Percentiles rank a stretch among this genome's conserved stretches.
These are phyloP conservation scores for Scheffersomyces lignosus DNA, from an alignment of 805 yeast species.

Conservation along the genomic window DNA sequence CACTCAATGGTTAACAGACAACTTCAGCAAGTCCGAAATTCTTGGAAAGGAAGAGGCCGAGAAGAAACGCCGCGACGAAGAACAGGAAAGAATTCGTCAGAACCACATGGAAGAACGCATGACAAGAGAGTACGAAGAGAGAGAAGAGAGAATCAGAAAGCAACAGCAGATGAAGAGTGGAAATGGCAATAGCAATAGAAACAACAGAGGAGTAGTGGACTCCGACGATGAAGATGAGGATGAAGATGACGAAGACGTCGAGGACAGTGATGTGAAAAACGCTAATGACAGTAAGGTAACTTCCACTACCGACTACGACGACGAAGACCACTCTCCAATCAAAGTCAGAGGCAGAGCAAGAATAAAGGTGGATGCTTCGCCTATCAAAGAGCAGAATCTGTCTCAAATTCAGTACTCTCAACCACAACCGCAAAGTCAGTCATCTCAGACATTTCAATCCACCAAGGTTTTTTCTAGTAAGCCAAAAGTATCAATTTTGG, in stretches of 20 bases:
- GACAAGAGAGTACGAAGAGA: slow-evolving; percentile 15
- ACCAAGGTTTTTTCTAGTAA: slow-evolving; percentile 42
- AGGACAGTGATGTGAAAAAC: slow-evolving; percentile 2
- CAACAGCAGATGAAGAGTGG: slow-evolving; percentile 1
- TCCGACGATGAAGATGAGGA: not conserved
- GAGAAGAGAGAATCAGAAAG: slow-evolving; percentile 9
- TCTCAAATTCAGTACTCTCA: slow-evolving; percentile 1
- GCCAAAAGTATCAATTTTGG: slow-evolving; percentile 43
- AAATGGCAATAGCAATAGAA: not conserved
- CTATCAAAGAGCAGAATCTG: slow-evolving; percentile 7
- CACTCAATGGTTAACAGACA: slow-evolving; percentile 39
- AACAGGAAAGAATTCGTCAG: slow-evolving; percentile 11
- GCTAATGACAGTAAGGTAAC: too few relatives aligned
- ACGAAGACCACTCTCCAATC: slow-evolving; percentile 39
- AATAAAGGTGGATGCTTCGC: slow-evolving; percentile 21
- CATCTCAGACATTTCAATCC: slow-evolving; percentile 9
- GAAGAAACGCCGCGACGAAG: slow-evolving; percentile 11
- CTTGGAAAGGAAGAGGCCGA: slow-evolving; percentile 18
- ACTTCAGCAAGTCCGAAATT: slow-evolving; percentile 26
- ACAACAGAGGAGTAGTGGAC: not conserved
- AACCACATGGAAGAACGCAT: slow-evolving; percentile 13
- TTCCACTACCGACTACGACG: slow-evolving; percentile 16
- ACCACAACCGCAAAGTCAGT: too few relatives aligned
- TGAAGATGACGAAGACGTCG: slow-evolving; percentile 2
- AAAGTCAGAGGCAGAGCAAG: slow-evolving; percentile 35